Evolutionary conservation across 805 yeast species (phyloP), one percentile per base, ranked within the genome.

Genomic region (Candida cerambycidarum): DNA sequence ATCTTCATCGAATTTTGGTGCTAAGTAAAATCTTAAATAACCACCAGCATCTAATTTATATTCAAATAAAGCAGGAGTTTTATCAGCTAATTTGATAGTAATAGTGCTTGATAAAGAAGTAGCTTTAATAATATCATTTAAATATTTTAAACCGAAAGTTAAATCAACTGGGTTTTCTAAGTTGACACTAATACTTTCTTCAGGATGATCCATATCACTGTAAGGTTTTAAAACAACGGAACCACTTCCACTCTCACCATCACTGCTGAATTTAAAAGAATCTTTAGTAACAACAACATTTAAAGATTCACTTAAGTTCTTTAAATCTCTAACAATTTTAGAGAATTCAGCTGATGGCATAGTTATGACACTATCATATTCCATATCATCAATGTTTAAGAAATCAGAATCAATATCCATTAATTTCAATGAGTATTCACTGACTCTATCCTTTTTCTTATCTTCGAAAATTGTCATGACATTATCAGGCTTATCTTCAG

Each of bases 331-430:
- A 41, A 89, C 86, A 52, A 87, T 83, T 62, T 89, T 89, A 62
- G 93, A 82, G 67, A 93, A 89, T 57, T 92, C 98, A 18, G 76
- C 56, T 17, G 96, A 73, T 46, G 98, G 96, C 85, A 93, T 79
- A 45, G 87, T 81, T 55, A 93, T 76, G 48, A 85, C 82, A 29
- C 93, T 81, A 60, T 88, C 95, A 62, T 85, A 86, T 50, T 88
- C 95, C 81, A 90, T 83, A 55, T 89, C 98, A 55, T 95, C 98
- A 61, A 93, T 87, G 56, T 86, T 83, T 57, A 93, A 79, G 70
- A 87, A 87, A 61, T 93, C 98, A 41, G 95, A 87, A 63, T 93
- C 98, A 53, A 93, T 89, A 61, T 92, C 96, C 96, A 93, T 89
- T 62, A 93, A 78, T 64, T 89, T 89, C 62, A 93, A 77, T 38